Evolutionary conservation across 1,284 basidiomycete species (phyloP), one percentile per base, ranked within the genome.

Genomic region (Ceratobasidium papillatum): DNA sequence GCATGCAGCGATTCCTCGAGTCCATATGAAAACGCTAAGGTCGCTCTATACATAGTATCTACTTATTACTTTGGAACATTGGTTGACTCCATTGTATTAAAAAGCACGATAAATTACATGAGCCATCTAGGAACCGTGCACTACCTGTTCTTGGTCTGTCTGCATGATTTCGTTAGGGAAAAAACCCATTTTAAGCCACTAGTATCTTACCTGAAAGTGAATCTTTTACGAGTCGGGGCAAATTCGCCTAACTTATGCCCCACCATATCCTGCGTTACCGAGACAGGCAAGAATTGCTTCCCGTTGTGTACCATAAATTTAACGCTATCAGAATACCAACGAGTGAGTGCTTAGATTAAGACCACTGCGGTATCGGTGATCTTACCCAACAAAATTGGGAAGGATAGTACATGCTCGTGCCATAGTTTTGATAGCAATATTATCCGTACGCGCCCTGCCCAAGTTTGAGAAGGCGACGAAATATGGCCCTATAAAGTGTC

Each of bases 181-280:
- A 3, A 36, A 43, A 43, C 56, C 58, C 64, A 75, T 47, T 76
- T 43, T 68, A 19, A 49, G 22, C 49, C 38, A 56, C 47, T 9
- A 14, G 17, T 43, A 36, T 87, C 90, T 79, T 80, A 92, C 92
- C 87, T 92, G 82, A 88, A 92, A n/a, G 84, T 86, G 81, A 93
- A 93, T 73, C 87, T 86, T 80, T 87, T 87, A 83, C 94, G 90
- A 52, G 96, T 98, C 76, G 91, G 88, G 22, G 95, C 87, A 83
- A 99, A 99, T 85, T 99, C 96, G 66, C 97, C 97, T 73, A 99
- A 84, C 83, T 99, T 99, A 82, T 99, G 96, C 0, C 97, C 97
- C 1, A 99, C 95, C 96, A 99, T 99, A 81, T 99, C 96, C 82
- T 97, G 95, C 14, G 94, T 95, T 75, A 99, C 87, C 43, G 87